phyloP scores from a whole-genome alignment of 2,329 filamentous ascomycete species.

The Verticillium dahliae region DNA sequence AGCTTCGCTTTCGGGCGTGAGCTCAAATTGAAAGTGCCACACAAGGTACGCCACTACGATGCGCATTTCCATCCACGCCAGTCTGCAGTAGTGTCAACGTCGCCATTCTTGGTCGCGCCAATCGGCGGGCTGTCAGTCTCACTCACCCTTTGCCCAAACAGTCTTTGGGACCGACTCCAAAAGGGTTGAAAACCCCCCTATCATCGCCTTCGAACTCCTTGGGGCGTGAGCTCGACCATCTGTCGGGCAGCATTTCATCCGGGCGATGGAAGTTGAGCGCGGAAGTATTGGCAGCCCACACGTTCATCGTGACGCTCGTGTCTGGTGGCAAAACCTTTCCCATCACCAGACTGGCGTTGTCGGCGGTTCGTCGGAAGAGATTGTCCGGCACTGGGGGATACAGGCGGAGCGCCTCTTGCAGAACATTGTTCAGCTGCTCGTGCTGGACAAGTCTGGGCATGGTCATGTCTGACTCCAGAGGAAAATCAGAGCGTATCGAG shows the following conservation, averaged over 20 bases:
- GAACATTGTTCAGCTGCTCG: conserved; percentile 15
- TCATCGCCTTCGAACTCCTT: conserved; percentile 2
- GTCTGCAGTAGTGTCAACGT: conserved; percentile 17
- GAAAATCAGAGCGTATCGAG: neutral
- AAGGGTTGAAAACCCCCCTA: conserved; percentile 5
- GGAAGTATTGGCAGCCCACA: conserved; percentile 25
- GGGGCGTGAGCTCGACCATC: conserved; percentile 15
- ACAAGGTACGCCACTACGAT: conserved; percentile 39
- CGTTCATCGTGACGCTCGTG: conserved; percentile 10
- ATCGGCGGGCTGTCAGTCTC: conserved; percentile 24
- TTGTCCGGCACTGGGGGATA: conserved; percentile 9
- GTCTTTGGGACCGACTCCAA: conserved; percentile 5
- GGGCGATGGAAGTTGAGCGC: conserved; percentile 23
- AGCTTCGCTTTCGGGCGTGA: conserved; percentile 23
- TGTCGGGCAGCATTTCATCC: conserved; percentile 24
- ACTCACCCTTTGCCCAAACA: conserved; percentile 10
- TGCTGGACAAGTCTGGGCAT: conserved; percentile 11
- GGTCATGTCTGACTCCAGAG: conserved; percentile 1
- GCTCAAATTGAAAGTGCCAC: conserved; percentile 40
- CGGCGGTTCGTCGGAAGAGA: conserved; percentile 9
- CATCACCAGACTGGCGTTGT: conserved; percentile 8
- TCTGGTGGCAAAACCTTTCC: conserved; percentile 8
- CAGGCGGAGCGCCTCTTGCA: conserved; percentile 10
- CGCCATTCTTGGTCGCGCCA: no score
- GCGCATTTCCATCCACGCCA: conserved; percentile 44